Evolutionary conservation across 2,329 filamentous ascomycete genomes (phyloP).

Genomic region (Penicillium vulpinum): DNA sequence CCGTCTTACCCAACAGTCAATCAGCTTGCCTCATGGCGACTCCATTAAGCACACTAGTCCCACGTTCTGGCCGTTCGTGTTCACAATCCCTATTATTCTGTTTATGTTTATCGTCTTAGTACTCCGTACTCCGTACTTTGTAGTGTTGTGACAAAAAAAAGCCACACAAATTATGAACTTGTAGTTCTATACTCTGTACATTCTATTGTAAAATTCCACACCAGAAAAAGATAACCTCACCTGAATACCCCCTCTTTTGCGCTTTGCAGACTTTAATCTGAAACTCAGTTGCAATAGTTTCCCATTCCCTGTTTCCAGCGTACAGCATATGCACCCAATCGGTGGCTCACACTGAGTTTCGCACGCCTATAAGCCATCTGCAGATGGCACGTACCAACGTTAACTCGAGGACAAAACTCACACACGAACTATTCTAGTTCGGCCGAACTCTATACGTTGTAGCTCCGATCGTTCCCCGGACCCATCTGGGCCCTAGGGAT

Average conservation of each 20-base stretch:
- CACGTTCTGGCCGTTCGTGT: constrained; percentile 17
- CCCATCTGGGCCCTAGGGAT: constrained; percentile 14
- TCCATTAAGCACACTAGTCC: constrained; percentile 13
- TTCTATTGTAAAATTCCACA: neutral
- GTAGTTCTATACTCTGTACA: constrained; percentile 1
- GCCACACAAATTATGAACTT: neutral
- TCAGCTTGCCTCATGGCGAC: constrained; percentile 4
- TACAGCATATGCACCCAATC: constrained; percentile 11
- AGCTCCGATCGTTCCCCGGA: constrained; percentile 20
- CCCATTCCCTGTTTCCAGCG: neutral
- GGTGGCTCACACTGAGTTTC: constrained; percentile 4
- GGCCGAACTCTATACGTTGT: constrained; percentile 4
- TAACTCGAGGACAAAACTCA: constrained; percentile 13
- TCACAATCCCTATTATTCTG: neutral
- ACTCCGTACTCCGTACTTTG: too few relatives aligned
- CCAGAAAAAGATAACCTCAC: neutral
- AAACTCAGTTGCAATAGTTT: neutral
- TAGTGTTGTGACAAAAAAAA: neutral
- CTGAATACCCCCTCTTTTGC: neutral
- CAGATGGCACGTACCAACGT: constrained; percentile 20
- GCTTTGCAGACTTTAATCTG: neutral
- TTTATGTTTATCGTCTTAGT: neutral
- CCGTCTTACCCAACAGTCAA: constrained; percentile 9
- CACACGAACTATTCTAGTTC: constrained; percentile 22
- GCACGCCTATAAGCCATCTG: constrained; percentile 20